These are phyloP conservation scores for Gynochthodes officinalis DNA, from an alignment of 257 asterid species.

Conservation along the genomic window DNA sequence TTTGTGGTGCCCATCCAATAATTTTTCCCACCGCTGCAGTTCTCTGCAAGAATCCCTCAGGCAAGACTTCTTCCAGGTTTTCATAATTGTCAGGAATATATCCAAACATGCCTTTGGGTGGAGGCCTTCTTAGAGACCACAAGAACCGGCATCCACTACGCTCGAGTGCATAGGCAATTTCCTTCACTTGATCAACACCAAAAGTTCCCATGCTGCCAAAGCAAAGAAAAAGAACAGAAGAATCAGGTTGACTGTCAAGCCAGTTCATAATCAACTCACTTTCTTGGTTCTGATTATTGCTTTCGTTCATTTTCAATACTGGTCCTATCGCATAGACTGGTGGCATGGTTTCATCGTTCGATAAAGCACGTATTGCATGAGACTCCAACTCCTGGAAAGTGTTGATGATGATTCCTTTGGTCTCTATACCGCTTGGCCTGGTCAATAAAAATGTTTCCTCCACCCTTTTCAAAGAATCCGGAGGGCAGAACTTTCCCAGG, in stretches of 20 bases:
- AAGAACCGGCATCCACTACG: neutral
- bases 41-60: conserved; percentile 31
- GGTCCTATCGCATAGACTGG: conserved; percentile 35
- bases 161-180: conserved; percentile 22
- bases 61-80: conserved; percentile 22
- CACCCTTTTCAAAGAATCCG: neutral
- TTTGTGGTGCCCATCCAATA: conserved; percentile 37
- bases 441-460: conserved; percentile 1
- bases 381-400: conserved; percentile 31
- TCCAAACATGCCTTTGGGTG: neutral
- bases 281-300: neutral
- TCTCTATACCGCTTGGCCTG: conserved; percentile 8
- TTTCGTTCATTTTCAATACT: conserved; percentile 1
- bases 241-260: conserved; percentile 21
- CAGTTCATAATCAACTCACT: conserved; percentile 20
- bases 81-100: neutral
- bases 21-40: conserved; percentile 25
- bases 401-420: conserved; percentile 28
- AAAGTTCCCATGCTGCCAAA: conserved; percentile 26
- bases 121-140: conserved; percentile 19
- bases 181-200: conserved; percentile 14
- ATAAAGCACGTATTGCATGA: conserved; percentile 21
- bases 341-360: conserved; percentile 15
- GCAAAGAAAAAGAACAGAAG: conserved; percentile 20
- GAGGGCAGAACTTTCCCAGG: conserved; percentile 22